phyloP scores from a whole-genome alignment of 1,139 yeast genomes.

The Lodderomyces theae region DNA sequence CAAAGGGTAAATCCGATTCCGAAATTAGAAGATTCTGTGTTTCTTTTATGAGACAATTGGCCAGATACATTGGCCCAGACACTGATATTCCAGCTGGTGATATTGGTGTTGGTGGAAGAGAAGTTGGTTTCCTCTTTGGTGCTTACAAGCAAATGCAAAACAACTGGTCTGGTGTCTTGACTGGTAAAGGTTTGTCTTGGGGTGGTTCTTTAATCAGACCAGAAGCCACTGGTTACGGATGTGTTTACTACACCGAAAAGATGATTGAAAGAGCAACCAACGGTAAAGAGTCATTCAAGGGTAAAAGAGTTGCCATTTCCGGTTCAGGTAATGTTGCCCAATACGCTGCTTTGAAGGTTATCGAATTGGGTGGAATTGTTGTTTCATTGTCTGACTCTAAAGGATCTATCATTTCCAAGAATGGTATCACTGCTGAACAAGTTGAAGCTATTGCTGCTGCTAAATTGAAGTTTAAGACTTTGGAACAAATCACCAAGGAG shows the following conservation, averaged over 20 bases:
- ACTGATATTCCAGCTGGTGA: conserved; percentile 99
- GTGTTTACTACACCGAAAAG: conserved; percentile 94
- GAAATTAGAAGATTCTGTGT: conserved; percentile 97
- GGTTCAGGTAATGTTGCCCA: conserved; percentile 99
- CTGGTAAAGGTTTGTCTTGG: conserved; percentile 98
- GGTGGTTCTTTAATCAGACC: conserved; percentile 99
- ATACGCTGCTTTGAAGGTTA: conserved; percentile 95
- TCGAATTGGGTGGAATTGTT: conserved; percentile 94
- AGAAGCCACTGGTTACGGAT: conserved; percentile 98
- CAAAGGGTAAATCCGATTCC: conserved; percentile 86
- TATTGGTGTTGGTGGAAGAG: conserved; percentile 92
- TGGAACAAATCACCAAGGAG: conserved; percentile 60
- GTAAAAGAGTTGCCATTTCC: conserved; percentile 93
- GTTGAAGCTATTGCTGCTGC: conserved; percentile 73
- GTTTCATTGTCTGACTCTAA: conserved; percentile 92
- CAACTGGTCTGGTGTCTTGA: conserved; percentile 94
- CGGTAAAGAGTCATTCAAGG: conserved; percentile 85
- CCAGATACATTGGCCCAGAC: conserved; percentile 94
- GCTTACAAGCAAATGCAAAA: conserved; percentile 91
- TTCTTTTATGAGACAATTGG: conserved; percentile 92
- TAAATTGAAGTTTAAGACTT: conserved; percentile 76
- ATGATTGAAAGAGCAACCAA: conserved; percentile 92
- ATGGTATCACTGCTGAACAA: conserved; percentile 83
- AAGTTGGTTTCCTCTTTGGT: conserved; percentile 91
- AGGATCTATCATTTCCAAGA: conserved; percentile 76